Evolutionary conservation across 1,284 basidiomycete genomes (phyloP), one percentile per base, ranked within the genome.

Genomic region (Bjerkandera adusta): DNA sequence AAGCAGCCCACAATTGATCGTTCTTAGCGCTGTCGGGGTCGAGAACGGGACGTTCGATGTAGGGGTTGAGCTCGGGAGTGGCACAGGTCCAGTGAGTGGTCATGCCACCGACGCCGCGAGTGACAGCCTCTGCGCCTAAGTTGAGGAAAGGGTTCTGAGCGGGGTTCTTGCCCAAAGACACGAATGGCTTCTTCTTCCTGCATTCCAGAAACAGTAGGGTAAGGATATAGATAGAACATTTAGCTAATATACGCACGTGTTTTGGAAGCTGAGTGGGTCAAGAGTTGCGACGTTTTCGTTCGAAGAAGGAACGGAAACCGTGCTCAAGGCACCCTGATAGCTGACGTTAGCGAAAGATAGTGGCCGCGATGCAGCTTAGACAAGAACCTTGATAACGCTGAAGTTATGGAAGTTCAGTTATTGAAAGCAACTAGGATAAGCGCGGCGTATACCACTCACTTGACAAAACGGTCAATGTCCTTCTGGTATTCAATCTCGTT

Each of bases 31-130:
- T 16, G 21, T 37, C 37, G 3, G 41, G 47, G 36, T 50, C 33
- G 45, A 64, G 55, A 35, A 47, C 38, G 2, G 61, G 62, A 2
- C 36, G 54, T 41, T 61, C 58, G 24, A 39, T 22, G 16, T 36
- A 40, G 8, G 32, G 36, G 43, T 48, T 33, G 45, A 64, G 55
- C 36, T 50, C 39, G 3, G 61, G 62, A 1, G 60, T 63, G 8
- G 62, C 56, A 45, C 62, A 62, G 6, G 61, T 64, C 59, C 61
- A 64, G 45, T 64, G 62, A 21, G 61, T 63, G 22, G 51, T 41
- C 64, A 66, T 66, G n/a, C 64, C 64, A 3, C 64, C 64, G 18
- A 65, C 63, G n/a, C 56, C 51, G 27, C 60, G 60, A 1, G 63
- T 63, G 26, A 65, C 57, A n/a, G 63, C 57, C 37, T 59, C 45